Evolutionary conservation across 768 basidiomycete genomes (phyloP).

Genomic region (Rhizopogon salebrosus): DNA sequence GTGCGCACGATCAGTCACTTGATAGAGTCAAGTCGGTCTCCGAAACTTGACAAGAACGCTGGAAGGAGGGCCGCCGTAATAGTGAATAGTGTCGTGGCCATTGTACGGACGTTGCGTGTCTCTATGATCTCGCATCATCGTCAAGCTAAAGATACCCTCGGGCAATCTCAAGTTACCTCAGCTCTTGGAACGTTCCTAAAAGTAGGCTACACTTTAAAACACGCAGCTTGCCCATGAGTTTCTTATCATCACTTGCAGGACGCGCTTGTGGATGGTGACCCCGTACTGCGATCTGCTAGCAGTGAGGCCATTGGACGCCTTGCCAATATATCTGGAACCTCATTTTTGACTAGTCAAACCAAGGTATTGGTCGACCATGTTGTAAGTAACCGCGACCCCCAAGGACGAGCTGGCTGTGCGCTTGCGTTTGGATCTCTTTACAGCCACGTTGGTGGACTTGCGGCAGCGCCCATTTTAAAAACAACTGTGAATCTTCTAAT

Average conservation of each 20-base stretch:
- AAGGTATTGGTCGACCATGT: constrained; percentile 91
- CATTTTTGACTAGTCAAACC: constrained; percentile 80
- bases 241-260: constrained; percentile 41
- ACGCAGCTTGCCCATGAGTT: background rate
- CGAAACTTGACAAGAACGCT: constrained; percentile 80
- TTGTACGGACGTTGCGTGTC: constrained; percentile 63
- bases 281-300: constrained; percentile 66
- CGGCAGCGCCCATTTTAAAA: constrained; percentile 89
- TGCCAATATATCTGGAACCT: constrained; percentile 75
- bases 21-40: constrained; percentile 61
- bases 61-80: constrained; percentile 82
- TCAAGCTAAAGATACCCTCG: constrained; percentile 62
- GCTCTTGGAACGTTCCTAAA: constrained; percentile 71
- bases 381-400: constrained; percentile 90
- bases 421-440: constrained; percentile 91
- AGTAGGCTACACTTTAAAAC: constrained; percentile 36
- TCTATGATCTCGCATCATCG: constrained; percentile 48
- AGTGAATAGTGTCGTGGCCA: constrained; percentile 72
- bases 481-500: constrained; percentile 93
- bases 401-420: constrained; percentile 90
- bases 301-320: constrained; percentile 89
- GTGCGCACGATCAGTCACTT: constrained; percentile 53
- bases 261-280: constrained; percentile 75
- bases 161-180: constrained; percentile 55
- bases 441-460: constrained; percentile 87